Conservation (phyloP, 106 monocot species). For the Amphibolis antarctica region DNA sequence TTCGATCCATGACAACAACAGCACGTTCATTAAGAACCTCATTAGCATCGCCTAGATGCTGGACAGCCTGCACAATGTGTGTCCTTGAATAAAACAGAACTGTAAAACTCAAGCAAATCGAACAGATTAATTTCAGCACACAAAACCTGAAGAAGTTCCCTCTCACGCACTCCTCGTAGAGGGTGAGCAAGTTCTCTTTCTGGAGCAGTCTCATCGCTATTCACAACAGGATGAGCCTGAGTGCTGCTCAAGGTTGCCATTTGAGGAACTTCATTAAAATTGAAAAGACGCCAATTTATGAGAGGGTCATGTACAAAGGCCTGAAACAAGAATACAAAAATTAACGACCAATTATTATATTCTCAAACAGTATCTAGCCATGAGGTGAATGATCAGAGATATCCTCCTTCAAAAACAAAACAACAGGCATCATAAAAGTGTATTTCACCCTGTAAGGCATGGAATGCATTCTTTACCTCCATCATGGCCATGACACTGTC, state of each 20-base stretch:
- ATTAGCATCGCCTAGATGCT: constrained; percentile 91
- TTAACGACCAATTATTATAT: too few relatives aligned
- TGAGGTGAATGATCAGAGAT: too few relatives aligned
- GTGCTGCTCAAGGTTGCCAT: constrained; percentile 39
- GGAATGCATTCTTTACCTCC: constrained; percentile 49
- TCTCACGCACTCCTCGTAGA: constrained; percentile 76
- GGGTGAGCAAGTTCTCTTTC: constrained; percentile 65
- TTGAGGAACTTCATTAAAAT: constrained; percentile 99
- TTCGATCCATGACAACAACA: constrained; percentile 76
- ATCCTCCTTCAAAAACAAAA: neutral
- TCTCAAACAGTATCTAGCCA: too few relatives aligned
- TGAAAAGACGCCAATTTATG: constrained; percentile 95
- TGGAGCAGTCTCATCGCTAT: constrained; percentile 54
- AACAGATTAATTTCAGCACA: neutral
- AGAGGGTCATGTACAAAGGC: constrained; percentile 99
- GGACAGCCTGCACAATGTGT: constrained; percentile 45
- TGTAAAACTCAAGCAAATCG: too few relatives aligned
- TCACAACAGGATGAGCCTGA: constrained; percentile 49
- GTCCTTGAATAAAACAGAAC: too few relatives aligned
- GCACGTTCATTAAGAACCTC: constrained; percentile 90
- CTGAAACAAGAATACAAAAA: constrained; percentile 27
- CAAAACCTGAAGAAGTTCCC: constrained; percentile 71
- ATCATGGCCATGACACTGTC: constrained; percentile 99
- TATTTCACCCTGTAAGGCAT: neutral
- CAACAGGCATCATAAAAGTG: neutral